Evolutionary conservation across 257 asterid genomes (phyloP), one percentile per base, ranked within the genome.

Genomic region (Handroanthus guayacan): DNA sequence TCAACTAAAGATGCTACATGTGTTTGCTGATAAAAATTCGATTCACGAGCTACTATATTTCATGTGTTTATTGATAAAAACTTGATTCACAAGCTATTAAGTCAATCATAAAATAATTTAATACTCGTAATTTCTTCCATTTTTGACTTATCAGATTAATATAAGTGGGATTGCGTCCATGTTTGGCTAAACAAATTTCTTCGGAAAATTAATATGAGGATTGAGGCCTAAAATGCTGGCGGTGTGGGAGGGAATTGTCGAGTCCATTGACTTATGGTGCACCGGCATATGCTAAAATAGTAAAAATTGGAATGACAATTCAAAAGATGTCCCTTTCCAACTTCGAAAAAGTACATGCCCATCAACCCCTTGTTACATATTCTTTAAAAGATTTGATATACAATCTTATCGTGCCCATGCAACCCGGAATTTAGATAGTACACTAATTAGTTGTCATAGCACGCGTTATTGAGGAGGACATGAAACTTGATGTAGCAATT

Each of bases 181-280:
- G 36, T 12, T 16, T 56, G 6, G 14, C 36, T 37, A 62, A 62
- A 25, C 68, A 62, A 62, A 38, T 36, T 37, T 25, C 47, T 5
- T 37, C 39, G 36, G 1, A 41, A 44, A 64, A 64, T 1, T 39
- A 43, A 18, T 9, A 65, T 65, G 31, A 25, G 12, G 3, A 13
- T 3, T 3, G 56, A 44, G 25, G 50, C 54, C 60, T 67, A 47
- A 67, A 52, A 69, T 50, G n/a, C 1, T 52, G 65, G 51, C 64
- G 17, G 75, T 72, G 68, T 38, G 67, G 9, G 58, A 43, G 52
- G 60, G 41, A 18, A 43, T 16, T 58, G 77, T 57, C 14, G 54
- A 18, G 75, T 39, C 7, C 5, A 5, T 16, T 74, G 63, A 61
- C 62, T 34, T 16, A 69, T 31, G 34, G 37, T 0, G 4, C 69